A percentile compares a stretch with the other conserved stretches of the same genome.
Evolutionary conservation across 768 basidiomycete species (phyloP).

Genomic region (Leccinum disarticulatum): DNA sequence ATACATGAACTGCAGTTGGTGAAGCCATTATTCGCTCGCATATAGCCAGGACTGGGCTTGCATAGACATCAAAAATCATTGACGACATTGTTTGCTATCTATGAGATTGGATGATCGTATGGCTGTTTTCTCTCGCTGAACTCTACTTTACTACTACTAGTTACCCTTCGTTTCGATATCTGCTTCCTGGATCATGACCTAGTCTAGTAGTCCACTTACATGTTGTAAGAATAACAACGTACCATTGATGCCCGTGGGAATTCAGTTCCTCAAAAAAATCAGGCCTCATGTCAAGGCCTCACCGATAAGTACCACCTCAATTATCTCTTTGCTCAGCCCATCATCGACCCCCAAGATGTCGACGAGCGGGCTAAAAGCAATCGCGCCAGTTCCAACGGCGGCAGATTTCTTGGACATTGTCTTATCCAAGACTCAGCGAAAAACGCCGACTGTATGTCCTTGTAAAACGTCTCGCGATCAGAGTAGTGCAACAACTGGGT

Average conservation of each 20-base stretch:
- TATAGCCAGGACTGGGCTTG: conserved; percentile 52
- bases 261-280: conserved; percentile 12
- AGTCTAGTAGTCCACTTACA: conserved; percentile 22
- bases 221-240: conserved; percentile 23
- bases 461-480: conserved; percentile 1
- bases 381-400: conserved; percentile 98
- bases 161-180: conserved; percentile 31
- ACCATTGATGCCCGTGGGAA: conserved; percentile 7
- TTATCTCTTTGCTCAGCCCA: conserved; percentile 7
- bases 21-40: conserved; percentile 69
- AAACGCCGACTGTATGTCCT: conserved; percentile 82
- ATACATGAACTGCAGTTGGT: conserved; percentile 43
- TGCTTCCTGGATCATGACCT: conserved; percentile 19
- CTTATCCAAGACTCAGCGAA: conserved; percentile 90
- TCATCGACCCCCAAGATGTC: conserved; percentile 46
- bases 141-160: conserved; percentile 21
- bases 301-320: background rate
- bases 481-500: background rate
- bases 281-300: conserved; percentile 3
- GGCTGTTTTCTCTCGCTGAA: conserved; percentile 8
- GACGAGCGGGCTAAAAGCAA: conserved; percentile 91
- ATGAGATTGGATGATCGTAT: conserved; percentile 15
- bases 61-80: conserved; percentile 14
- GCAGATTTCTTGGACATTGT: conserved; percentile 94
- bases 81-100: conserved; percentile 5